phyloP scores from a whole-genome alignment of 208 protist genomes.

The Polymyxa betae region DNA sequence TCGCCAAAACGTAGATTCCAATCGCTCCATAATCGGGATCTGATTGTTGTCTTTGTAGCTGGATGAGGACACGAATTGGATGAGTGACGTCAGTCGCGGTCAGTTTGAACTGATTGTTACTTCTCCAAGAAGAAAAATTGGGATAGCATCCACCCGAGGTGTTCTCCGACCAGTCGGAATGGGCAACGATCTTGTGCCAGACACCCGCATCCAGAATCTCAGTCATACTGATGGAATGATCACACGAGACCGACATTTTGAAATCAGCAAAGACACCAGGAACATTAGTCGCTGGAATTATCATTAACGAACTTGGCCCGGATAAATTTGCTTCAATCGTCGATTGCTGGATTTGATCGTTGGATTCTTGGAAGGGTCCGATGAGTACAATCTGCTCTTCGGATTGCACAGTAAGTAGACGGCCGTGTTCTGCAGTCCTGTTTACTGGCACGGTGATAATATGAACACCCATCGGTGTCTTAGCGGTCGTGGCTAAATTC shows the following conservation, averaged over 20 bases:
- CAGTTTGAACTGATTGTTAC: slow-evolving; percentile 17
- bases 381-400: background rate
- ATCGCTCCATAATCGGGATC: background rate
- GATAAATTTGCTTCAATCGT: background rate
- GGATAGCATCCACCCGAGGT: slow-evolving; percentile 34
- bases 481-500: background rate
- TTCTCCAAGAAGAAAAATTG: slow-evolving; percentile 32
- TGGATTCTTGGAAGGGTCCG: background rate
- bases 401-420: background rate
- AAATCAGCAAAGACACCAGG: slow-evolving; percentile 23
- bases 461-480: slow-evolving; percentile 30
- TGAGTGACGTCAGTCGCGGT: background rate
- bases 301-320: background rate
- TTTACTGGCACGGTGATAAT: background rate
- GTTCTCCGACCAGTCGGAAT: background rate
- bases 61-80: background rate
- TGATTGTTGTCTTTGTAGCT: background rate
- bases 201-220: background rate
- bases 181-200: background rate
- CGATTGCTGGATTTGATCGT: background rate
- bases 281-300: background rate
- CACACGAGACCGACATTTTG: background rate
- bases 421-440: background rate
- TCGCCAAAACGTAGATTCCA: slow-evolving; percentile 21
- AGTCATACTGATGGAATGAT: background rate